Percentiles rank a stretch among this genome's conserved stretches.
phyloP scores from a whole-genome alignment of 2,329 filamentous ascomycete genomes.

The Xylariaceae sp. region DNA sequence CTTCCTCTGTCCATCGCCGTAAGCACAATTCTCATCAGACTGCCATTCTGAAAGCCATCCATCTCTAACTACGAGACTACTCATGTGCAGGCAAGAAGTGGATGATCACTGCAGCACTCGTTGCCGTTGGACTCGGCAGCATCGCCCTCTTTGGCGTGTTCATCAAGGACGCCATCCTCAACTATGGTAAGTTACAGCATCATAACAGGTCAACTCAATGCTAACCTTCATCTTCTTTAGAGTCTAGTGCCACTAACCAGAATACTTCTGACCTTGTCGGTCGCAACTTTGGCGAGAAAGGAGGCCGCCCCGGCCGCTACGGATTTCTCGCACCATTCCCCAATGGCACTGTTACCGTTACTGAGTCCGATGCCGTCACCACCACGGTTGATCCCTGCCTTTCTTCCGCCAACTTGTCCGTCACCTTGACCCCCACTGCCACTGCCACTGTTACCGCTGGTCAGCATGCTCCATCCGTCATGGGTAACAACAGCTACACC shows the following conservation, averaged over 20 bases:
- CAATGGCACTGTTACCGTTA: conserved; percentile 6
- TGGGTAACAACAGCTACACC: neutral
- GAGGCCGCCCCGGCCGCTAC: conserved; percentile 4
- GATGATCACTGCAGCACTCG: neutral
- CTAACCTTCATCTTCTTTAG: conserved; percentile 1
- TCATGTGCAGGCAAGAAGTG: neutral
- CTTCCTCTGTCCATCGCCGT: neutral
- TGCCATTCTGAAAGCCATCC: neutral
- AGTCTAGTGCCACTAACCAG: too few relatives aligned
- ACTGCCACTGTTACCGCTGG: conserved; percentile 1
- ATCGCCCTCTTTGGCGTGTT: neutral
- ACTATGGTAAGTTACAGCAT: neutral
- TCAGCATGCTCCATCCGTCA: neutral
- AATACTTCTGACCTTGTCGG: neutral
- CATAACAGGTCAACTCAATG: neutral
- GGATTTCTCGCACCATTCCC: conserved; percentile 4
- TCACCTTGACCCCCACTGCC: neutral
- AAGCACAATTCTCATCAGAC: neutral
- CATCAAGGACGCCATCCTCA: neutral
- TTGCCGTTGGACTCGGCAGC: neutral
- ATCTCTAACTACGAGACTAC: neutral
- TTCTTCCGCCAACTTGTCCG: neutral
- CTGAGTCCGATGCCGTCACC: conserved; percentile 2
- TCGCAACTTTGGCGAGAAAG: neutral
- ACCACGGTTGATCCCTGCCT: conserved; percentile 2